Percentiles rank a stretch among this genome's conserved stretches.
phyloP scores from a whole-genome alignment of 108 stramenopile genomes.

The Cylindrotheca closterium region DNA sequence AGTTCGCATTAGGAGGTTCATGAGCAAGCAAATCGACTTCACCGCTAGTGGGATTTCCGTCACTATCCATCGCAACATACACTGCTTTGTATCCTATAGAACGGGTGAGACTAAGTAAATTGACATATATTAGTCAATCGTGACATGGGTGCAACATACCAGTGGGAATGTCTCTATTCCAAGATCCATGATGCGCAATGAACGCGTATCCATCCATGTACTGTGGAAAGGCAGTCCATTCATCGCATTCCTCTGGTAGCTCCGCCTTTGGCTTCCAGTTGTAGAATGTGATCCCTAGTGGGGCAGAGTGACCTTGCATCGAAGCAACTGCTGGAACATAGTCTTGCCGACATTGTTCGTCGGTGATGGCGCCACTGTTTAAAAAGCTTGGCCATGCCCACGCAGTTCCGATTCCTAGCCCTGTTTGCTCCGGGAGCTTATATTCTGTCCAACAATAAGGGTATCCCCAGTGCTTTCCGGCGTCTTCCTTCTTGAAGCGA shows the following conservation, averaged over 20 bases:
- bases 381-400: constrained; percentile 77
- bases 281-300: constrained; percentile 76
- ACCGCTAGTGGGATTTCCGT: constrained; percentile 37
- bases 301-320: constrained; percentile 78
- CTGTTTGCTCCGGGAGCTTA: constrained; percentile 30
- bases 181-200: constrained; percentile 73
- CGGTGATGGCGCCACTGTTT: constrained; percentile 33
- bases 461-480: constrained; percentile 62
- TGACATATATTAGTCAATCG: background rate
- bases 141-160: constrained; percentile 14
- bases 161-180: constrained; percentile 75
- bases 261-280: constrained; percentile 38
- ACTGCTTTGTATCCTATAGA: constrained; percentile 61
- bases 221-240: constrained; percentile 45
- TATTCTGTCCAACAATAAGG: constrained; percentile 81
- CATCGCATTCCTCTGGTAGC: constrained; percentile 6
- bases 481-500: constrained; percentile 55
- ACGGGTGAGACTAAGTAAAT: background rate
- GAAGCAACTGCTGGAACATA: constrained; percentile 40
- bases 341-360: constrained; percentile 64
- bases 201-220: constrained; percentile 69
- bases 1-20: constrained; percentile 42
- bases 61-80: constrained; percentile 54
- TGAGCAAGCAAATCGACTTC: constrained; percentile 64
- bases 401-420: constrained; percentile 47